Conservation (phyloP, 2,329 filamentous ascomycete species). For the Stemphylium lycopersici region DNA sequence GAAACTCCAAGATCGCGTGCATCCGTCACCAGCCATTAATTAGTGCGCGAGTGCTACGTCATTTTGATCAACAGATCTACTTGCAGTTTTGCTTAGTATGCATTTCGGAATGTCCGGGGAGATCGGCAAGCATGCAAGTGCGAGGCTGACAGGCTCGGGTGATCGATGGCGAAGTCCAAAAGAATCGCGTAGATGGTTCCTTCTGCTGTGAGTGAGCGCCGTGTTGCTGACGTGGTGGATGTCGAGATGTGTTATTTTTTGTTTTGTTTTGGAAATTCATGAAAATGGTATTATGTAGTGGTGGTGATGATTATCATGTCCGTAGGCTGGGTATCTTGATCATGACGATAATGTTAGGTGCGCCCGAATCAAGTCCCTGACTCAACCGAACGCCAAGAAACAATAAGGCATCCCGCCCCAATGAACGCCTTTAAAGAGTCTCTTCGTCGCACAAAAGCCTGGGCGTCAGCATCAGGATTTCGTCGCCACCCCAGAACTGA, state of each 20-base stretch:
- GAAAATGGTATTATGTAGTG: neutral
- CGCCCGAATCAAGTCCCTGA: neutral
- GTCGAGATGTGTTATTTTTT: neutral
- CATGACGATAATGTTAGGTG: neutral
- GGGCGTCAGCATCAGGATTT: slow-evolving; percentile 32
- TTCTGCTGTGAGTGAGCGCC: neutral
- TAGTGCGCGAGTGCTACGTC: slow-evolving; percentile 30
- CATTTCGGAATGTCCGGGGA: slow-evolving; percentile 27
- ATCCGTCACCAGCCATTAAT: slow-evolving; percentile 27
- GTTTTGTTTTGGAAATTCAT: neutral
- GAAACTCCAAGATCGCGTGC: slow-evolving; percentile 27
- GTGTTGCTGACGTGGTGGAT: slow-evolving; percentile 3
- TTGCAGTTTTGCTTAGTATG: slow-evolving; percentile 23
- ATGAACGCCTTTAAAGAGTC: neutral
- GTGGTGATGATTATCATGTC: neutral
- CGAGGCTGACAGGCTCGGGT: slow-evolving; percentile 16
- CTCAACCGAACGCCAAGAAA: slow-evolving; percentile 18
- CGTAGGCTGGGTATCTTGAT: neutral
- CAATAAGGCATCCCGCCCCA: neutral
- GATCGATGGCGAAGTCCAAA: slow-evolving; percentile 18
- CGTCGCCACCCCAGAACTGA: slow-evolving; percentile 22
- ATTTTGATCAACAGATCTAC: slow-evolving; percentile 27
- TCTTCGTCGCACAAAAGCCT: slow-evolving; percentile 12
- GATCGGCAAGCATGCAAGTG: slow-evolving; percentile 31
- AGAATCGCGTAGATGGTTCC: slow-evolving; percentile 6